These are phyloP conservation scores for Penicillium crustosum DNA, from an alignment of 2,329 filamentous ascomycete species.

Conservation along the genomic window DNA sequence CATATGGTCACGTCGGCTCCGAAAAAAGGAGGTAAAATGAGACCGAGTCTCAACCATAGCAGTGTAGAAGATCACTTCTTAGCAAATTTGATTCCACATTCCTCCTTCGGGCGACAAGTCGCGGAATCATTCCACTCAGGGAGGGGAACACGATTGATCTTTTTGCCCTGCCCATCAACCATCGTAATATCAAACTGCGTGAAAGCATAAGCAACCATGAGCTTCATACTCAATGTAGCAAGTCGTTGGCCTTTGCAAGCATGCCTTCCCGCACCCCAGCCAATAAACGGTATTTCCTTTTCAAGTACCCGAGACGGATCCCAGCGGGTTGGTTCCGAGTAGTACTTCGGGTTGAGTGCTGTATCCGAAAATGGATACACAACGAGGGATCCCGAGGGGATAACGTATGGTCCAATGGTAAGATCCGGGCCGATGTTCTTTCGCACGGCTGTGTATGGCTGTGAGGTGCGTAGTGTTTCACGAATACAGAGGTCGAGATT, in stretches of 20 bases:
- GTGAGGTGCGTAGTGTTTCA: slow-evolving; percentile 10
- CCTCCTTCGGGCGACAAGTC: slow-evolving; percentile 10
- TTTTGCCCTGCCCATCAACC: background rate
- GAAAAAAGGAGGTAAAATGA: background rate
- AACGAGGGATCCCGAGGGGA: slow-evolving; percentile 7
- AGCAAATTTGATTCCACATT: slow-evolving; percentile 2
- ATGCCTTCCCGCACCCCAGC: slow-evolving; percentile 11
- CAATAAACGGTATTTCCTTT: slow-evolving; percentile 2
- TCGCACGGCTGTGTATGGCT: slow-evolving; percentile 12
- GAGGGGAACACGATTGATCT: background rate
- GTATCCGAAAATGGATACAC: slow-evolving; percentile 14
- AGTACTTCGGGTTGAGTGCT: slow-evolving; percentile 4
- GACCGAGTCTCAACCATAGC: background rate
- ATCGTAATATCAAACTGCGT: slow-evolving; percentile 6
- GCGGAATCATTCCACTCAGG: slow-evolving; percentile 11
- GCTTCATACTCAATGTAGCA: slow-evolving; percentile 11
- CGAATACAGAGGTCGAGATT: slow-evolving; percentile 11
- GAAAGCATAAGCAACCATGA: slow-evolving; percentile 6
- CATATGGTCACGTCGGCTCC: background rate
- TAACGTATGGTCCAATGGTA: background rate
- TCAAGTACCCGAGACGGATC: slow-evolving; percentile 7
- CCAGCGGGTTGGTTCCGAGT: slow-evolving; percentile 9
- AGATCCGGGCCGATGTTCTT: slow-evolving; percentile 11
- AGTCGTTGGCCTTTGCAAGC: slow-evolving; percentile 15
- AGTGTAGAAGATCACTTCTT: background rate